Percentiles rank a stretch among this genome's conserved stretches.
phyloP scores from a whole-genome alignment of 2,329 filamentous ascomycete species.

The Talaromyces sp. region DNA sequence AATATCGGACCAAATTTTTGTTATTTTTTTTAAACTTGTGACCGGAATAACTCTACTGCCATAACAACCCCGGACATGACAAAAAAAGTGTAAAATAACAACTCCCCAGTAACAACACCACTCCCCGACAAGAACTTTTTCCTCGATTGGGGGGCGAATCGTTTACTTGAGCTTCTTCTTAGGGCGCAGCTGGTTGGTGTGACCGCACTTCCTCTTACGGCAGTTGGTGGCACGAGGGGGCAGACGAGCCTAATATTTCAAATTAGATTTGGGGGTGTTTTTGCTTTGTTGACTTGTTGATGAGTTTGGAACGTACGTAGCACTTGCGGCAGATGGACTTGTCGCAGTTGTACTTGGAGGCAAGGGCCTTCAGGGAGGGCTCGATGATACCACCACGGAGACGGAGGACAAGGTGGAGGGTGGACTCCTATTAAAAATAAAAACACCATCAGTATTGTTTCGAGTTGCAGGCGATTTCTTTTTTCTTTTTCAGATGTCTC shows the following conservation, averaged over 20 bases:
- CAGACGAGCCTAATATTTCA: slow-evolving; percentile 61
- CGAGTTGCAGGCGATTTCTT: not conserved
- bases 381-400: slow-evolving; percentile 99
- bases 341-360: slow-evolving; percentile 99
- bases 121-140: slow-evolving; percentile 3
- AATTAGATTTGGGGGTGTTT: not conserved
- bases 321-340: slow-evolving; percentile 99
- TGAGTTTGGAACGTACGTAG: slow-evolving; percentile 66
- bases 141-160: slow-evolving; percentile 15
- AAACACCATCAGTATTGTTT: not conserved
- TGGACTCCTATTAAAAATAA: slow-evolving; percentile 69
- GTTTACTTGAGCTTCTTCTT: slow-evolving; percentile 99
- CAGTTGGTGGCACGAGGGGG: slow-evolving; percentile 99
- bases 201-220: slow-evolving; percentile 99
- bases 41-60: not conserved
- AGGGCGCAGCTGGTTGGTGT: slow-evolving; percentile 99
- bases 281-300: not conserved
- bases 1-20: not conserved
- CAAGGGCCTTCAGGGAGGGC: slow-evolving; percentile 96
- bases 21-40: slow-evolving; percentile 1
- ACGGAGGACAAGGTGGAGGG: slow-evolving; percentile 96
- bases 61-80: not conserved
- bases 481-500: not conserved
- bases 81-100: not conserved
- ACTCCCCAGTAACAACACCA: not conserved